A percentile compares a stretch with the other conserved stretches of the same genome.
These are phyloP conservation scores for Suillus spraguei DNA, from an alignment of 768 basidiomycete genomes.

Conservation along the genomic window DNA sequence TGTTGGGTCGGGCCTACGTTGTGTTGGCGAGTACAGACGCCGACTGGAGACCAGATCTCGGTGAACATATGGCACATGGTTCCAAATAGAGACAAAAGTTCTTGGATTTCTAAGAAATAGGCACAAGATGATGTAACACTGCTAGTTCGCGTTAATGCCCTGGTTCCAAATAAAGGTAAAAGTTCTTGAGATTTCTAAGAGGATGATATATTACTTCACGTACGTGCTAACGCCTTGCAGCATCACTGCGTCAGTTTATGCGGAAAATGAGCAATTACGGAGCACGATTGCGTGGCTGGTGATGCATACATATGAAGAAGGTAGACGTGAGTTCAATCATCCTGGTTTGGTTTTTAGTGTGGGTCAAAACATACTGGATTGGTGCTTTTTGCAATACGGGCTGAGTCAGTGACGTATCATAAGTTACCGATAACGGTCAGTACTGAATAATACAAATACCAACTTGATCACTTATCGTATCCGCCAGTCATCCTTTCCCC, in stretches of 20 bases:
- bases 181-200: no score
- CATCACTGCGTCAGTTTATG: background rate
- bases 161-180: no score
- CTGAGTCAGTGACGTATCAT: constrained; percentile 10
- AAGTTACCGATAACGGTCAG: background rate
- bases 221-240: no score
- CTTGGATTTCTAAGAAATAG: constrained; percentile 14
- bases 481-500: constrained; percentile 3
- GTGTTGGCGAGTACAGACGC: background rate
- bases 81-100: constrained; percentile 15
- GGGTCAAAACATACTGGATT: background rate
- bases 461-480: background rate
- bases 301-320: no score
- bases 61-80: background rate
- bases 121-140: background rate
- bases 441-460: constrained; percentile 18
- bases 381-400: constrained; percentile 3
- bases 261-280: background rate
- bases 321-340: constrained; percentile 9
- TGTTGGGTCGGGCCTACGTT: background rate
- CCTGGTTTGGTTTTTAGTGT: constrained; percentile 11
- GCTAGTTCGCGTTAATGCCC: background rate
- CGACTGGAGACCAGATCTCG: no score
- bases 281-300: background rate
- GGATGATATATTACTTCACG: no score